Percentiles rank a stretch among this genome's conserved stretches.
phyloP scores from a whole-genome alignment of 1,284 basidiomycete genomes.

The Marasmius tenuissimus region DNA sequence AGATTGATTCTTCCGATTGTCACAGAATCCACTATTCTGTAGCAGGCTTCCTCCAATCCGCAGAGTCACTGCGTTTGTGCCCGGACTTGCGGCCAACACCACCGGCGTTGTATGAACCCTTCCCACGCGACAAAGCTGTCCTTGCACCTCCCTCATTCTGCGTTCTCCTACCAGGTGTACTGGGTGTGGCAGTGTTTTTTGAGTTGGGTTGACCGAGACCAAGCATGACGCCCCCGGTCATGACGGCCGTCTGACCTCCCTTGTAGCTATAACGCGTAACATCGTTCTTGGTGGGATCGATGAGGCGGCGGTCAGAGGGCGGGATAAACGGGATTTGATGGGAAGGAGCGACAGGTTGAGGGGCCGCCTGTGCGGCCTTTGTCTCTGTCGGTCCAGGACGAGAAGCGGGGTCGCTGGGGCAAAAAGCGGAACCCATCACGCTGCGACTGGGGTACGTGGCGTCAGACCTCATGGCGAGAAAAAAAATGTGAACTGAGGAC shows the following conservation, averaged over 20 bases:
- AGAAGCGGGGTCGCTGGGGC: not conserved
- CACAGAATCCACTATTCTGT: not conserved
- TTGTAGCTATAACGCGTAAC: conserved; percentile 6
- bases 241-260: conserved; percentile 8
- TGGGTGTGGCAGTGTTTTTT: not conserved
- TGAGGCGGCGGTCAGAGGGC: not conserved
- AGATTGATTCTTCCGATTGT: too few relatives aligned
- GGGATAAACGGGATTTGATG: not conserved
- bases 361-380: not conserved
- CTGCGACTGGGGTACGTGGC: too few relatives aligned
- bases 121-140: not conserved
- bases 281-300: conserved; percentile 1
- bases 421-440: not conserved
- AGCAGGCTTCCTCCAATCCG: not conserved
- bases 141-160: not conserved
- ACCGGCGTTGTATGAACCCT: not conserved
- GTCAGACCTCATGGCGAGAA: too few relatives aligned
- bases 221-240: conserved; percentile 14
- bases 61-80: not conserved
- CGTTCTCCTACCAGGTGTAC: not conserved
- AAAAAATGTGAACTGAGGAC: too few relatives aligned
- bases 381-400: not conserved
- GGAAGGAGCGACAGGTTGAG: not conserved
- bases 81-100: not conserved
- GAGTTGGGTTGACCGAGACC: not conserved